Percentiles rank a stretch among this genome's conserved stretches.
Conservation (phyloP, 768 basidiomycete genomes). For the Auricularia heimuer region DNA sequence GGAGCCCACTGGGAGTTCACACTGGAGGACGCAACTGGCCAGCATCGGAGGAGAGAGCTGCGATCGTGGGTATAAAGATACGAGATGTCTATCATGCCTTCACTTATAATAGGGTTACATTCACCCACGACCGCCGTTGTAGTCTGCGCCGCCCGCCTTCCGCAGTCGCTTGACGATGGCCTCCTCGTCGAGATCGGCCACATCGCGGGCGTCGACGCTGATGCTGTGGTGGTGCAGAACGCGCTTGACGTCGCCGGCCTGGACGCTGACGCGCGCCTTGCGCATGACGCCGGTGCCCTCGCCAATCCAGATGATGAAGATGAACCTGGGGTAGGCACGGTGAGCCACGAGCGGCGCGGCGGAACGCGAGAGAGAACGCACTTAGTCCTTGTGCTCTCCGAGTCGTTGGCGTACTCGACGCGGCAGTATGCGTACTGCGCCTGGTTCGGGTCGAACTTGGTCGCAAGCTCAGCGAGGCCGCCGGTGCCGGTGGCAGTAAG, state of each 20-base stretch:
- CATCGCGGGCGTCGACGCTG: constrained; percentile 68
- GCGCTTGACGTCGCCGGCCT: constrained; percentile 77
- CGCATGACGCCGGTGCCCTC: constrained; percentile 80
- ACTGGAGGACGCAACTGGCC: too few relatives aligned
- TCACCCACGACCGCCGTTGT: constrained; percentile 47
- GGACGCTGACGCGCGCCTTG: constrained; percentile 68
- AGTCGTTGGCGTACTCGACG: constrained; percentile 78
- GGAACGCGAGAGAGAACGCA: background rate
- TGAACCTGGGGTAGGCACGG: constrained; percentile 29
- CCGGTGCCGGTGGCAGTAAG: constrained; percentile 73
- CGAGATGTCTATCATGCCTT: background rate
- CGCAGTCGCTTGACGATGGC: constrained; percentile 73
- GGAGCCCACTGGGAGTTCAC: too few relatives aligned
- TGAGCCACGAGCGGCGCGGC: background rate
- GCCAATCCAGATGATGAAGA: constrained; percentile 80
- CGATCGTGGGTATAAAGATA: background rate
- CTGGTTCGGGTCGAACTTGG: constrained; percentile 56
- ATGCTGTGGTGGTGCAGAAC: constrained; percentile 44
- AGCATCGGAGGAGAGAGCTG: too few relatives aligned
- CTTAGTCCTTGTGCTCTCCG: constrained; percentile 81
- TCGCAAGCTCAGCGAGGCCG: constrained; percentile 67
- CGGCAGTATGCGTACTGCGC: constrained; percentile 82
- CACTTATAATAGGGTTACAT: background rate
- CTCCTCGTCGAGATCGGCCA: constrained; percentile 79
- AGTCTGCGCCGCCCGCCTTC: constrained; percentile 85